Conservation (phyloP, 2,329 filamentous ascomycete species). For the Aureobasidium vineae region DNA sequence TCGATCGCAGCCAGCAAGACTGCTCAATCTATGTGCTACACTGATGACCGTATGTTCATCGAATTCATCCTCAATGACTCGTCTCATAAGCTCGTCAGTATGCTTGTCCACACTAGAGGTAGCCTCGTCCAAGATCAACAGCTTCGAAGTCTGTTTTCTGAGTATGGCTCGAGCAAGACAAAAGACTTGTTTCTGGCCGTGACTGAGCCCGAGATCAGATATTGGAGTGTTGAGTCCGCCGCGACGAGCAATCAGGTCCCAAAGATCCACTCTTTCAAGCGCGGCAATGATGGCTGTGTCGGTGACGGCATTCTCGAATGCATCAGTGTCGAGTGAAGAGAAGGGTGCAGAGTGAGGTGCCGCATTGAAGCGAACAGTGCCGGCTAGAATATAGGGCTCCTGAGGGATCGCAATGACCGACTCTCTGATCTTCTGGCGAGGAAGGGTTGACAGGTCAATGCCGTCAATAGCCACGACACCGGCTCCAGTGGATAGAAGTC, state of each 20-base stretch:
- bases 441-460: slow-evolving; percentile 47
- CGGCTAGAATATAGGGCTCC: slow-evolving; percentile 52
- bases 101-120: slow-evolving; percentile 26
- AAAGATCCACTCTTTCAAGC: slow-evolving; percentile 49
- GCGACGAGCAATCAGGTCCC: slow-evolving; percentile 27
- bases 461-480: slow-evolving; percentile 51
- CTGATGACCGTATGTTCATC: slow-evolving; percentile 58
- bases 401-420: slow-evolving; percentile 51
- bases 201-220: slow-evolving; percentile 39
- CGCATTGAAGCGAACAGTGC: slow-evolving; percentile 50
- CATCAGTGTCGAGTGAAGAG: slow-evolving; percentile 37
- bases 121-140: slow-evolving; percentile 43
- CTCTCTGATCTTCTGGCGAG: slow-evolving; percentile 45
- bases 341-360: slow-evolving; percentile 41
- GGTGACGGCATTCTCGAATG: slow-evolving; percentile 28
- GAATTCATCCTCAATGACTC: slow-evolving; percentile 43
- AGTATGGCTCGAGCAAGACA: slow-evolving; percentile 50
- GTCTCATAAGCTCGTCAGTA: slow-evolving; percentile 4
- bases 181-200: slow-evolving; percentile 54
- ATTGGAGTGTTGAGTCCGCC: slow-evolving; percentile 45
- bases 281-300: slow-evolving; percentile 39
- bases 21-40: slow-evolving; percentile 57
- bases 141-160: slow-evolving; percentile 35
- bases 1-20: slow-evolving; percentile 54
- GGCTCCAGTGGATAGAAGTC: slow-evolving; percentile 48